A percentile compares a stretch with the other conserved stretches of the same genome.
phyloP scores from a whole-genome alignment of 2,329 filamentous ascomycete species.

The Penicillium sp. region DNA sequence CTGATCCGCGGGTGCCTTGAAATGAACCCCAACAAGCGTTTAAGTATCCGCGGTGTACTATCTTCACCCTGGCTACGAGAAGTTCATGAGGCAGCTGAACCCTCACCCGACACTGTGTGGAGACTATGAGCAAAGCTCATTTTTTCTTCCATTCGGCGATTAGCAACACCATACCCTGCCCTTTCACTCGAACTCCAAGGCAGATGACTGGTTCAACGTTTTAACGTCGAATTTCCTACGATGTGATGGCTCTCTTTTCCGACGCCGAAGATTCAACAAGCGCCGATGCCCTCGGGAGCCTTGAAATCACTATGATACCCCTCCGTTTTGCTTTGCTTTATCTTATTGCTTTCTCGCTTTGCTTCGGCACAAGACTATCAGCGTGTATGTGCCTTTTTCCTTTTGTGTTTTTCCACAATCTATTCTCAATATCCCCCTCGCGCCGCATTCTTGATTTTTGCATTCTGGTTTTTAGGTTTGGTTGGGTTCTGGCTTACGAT shows the following conservation, averaged over 20 bases:
- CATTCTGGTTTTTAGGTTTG: neutral
- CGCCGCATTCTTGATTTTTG: constrained; percentile 1
- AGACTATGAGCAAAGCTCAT: constrained; percentile 32
- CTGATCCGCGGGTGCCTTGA: constrained; percentile 61
- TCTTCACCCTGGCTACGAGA: constrained; percentile 56
- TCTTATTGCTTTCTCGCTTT: constrained; percentile 1
- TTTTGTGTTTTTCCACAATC: neutral
- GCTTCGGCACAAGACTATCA: neutral
- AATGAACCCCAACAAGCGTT: constrained; percentile 55
- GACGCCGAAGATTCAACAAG: constrained; percentile 24
- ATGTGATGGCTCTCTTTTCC: neutral
- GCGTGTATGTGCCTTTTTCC: neutral
- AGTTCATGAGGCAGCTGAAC: constrained; percentile 33
- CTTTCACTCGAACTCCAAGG: neutral
- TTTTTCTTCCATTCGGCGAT: neutral
- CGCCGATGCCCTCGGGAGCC: constrained; percentile 18
- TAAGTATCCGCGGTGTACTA: constrained; percentile 58
- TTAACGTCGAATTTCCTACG: neutral
- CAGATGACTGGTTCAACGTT: constrained; percentile 10
- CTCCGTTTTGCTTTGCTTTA: constrained; percentile 14
- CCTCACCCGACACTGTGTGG: constrained; percentile 36
- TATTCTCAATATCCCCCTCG: constrained; percentile 3
- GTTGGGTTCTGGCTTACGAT: neutral
- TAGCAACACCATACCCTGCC: neutral
- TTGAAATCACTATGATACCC: constrained; percentile 34